These are phyloP conservation scores for Alternaria novae-zelandiae DNA, from an alignment of 2,329 filamentous ascomycete genomes.

Conservation along the genomic window DNA sequence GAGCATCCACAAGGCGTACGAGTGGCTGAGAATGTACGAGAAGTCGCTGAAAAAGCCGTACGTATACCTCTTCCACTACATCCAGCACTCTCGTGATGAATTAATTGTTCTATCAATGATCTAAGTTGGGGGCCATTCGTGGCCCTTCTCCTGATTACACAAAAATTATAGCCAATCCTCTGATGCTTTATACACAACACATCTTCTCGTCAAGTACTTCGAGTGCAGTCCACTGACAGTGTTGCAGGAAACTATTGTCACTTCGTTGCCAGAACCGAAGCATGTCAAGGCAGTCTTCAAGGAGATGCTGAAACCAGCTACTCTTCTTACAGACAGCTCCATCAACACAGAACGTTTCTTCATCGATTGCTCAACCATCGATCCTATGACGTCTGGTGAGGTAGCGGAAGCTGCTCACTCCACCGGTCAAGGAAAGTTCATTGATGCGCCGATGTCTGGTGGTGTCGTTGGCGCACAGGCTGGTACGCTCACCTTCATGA, in stretches of 20 bases:
- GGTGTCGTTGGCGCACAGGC: conserved; percentile 90
- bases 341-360: conserved; percentile 72
- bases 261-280: conserved; percentile 84
- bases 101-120: conserved; percentile 66
- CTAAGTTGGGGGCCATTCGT: conserved; percentile 72
- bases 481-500: conserved; percentile 94
- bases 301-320: conserved; percentile 70
- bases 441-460: conserved; percentile 96
- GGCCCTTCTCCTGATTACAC: conserved; percentile 67
- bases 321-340: conserved; percentile 57
- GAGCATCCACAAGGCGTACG: conserved; percentile 62
- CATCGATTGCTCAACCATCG: conserved; percentile 97
- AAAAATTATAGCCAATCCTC: conserved; percentile 76
- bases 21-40: conserved; percentile 63
- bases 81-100: conserved; percentile 56
- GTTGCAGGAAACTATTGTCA: conserved; percentile 79
- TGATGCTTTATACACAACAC: conserved; percentile 53
- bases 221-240: conserved; percentile 24
- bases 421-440: conserved; percentile 74
- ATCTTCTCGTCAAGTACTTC: conserved; percentile 5
- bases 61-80: conserved; percentile 38
- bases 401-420: conserved; percentile 75
- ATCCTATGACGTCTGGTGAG: conserved; percentile 80
- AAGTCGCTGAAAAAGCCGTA: conserved; percentile 72
- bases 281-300: conserved; percentile 86